Evolutionary conservation across 2,329 filamentous ascomycete genomes (phyloP).

Genomic region (Remersonia thermophila): DNA sequence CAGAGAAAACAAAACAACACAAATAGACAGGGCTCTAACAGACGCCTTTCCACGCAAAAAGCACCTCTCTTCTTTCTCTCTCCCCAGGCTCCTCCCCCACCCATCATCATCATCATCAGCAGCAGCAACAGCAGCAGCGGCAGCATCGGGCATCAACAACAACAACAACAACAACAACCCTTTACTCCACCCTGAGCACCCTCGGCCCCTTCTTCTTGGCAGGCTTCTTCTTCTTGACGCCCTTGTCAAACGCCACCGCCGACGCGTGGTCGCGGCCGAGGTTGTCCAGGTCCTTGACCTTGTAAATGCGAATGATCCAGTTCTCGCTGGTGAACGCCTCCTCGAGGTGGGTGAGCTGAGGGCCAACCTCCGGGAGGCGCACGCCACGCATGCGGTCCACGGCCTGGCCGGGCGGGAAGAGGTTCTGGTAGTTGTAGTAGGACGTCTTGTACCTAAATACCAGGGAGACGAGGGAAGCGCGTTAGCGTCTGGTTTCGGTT

Average conservation of each 20-base stretch:
- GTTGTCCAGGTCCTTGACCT: constrained; percentile 98
- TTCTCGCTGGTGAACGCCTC: constrained; percentile 99
- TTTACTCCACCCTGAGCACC: constrained; percentile 58
- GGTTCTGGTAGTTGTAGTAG: constrained; percentile 89
- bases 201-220: constrained; percentile 59
- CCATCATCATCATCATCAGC: too few relatives aligned
- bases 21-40: too few relatives aligned
- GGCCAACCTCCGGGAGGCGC: constrained; percentile 70
- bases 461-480: too few relatives aligned
- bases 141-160: too few relatives aligned
- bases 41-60: too few relatives aligned
- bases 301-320: constrained; percentile 99
- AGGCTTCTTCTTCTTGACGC: constrained; percentile 70
- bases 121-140: too few relatives aligned
- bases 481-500: constrained; percentile 17
- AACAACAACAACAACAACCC: too few relatives aligned
- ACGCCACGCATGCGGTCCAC: constrained; percentile 77
- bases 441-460: constrained; percentile 93
- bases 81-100: too few relatives aligned
- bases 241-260: constrained; percentile 58
- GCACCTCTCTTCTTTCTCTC: too few relatives aligned
- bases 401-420: constrained; percentile 87
- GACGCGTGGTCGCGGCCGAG: constrained; percentile 74
- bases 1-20: too few relatives aligned
- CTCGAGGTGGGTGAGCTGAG: constrained; percentile 77